Conservation (phyloP, 1,139 yeast species). For the Yamadazyma sp. region DNA sequence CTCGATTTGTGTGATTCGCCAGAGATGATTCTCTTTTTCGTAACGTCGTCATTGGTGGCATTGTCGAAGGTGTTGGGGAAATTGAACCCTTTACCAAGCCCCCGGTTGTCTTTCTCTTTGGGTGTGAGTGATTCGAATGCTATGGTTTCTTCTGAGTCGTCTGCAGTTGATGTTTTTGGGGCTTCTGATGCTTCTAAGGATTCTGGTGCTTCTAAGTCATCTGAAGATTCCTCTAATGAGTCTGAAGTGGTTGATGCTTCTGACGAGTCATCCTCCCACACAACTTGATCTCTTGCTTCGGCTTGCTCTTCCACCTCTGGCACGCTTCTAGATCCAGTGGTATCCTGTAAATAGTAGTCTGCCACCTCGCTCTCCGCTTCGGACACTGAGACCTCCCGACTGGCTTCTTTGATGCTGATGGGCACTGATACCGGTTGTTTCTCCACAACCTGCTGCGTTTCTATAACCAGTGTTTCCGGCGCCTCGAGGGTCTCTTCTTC, state of each 20-base stretch:
- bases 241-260: too few relatives aligned
- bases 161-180: conserved; percentile 3
- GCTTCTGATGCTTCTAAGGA: background rate
- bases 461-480: too few relatives aligned
- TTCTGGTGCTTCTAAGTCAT: background rate
- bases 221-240: background rate
- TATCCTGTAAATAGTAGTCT: conserved; percentile 10
- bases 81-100: conserved; percentile 35
- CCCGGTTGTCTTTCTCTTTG: conserved; percentile 28
- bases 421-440: too few relatives aligned
- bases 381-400: background rate
- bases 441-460: too few relatives aligned
- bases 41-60: conserved; percentile 32
- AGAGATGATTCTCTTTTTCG: conserved; percentile 18
- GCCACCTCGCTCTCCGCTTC: conserved; percentile 12
- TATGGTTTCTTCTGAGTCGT: conserved; percentile 12
- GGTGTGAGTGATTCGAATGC: conserved; percentile 9
- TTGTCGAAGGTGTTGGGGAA: conserved; percentile 40
- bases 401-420: background rate
- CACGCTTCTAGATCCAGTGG: too few relatives aligned
- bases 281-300: too few relatives aligned
- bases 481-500: too few relatives aligned
- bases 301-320: too few relatives aligned
- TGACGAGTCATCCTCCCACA: too few relatives aligned
- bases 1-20: conserved; percentile 17